Conservation (phyloP, 163 green algal genomes). For the Coccomyxa subellipsoidea region DNA sequence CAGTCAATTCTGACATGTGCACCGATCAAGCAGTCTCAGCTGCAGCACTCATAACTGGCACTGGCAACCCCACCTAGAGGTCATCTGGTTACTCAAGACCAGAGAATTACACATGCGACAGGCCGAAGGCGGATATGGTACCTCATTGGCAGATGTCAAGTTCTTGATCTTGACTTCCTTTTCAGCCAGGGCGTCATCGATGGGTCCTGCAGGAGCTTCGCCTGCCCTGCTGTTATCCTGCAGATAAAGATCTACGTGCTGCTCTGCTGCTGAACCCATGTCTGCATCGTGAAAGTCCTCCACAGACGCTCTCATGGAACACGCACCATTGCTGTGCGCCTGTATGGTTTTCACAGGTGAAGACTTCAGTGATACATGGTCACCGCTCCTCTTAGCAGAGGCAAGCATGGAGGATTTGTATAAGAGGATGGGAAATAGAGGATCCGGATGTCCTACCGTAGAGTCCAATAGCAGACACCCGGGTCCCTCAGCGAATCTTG, state of each 20-base stretch:
- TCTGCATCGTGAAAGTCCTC: not conserved
- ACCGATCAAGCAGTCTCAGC: not conserved
- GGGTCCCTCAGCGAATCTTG: not conserved
- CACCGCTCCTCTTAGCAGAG: too few relatives aligned
- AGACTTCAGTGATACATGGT: too few relatives aligned
- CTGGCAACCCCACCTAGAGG: too few relatives aligned
- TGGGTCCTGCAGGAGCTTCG: not conserved
- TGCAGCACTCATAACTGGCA: not conserved
- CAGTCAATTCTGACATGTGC: too few relatives aligned
- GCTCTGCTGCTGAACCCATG: not conserved
- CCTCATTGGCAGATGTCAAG: constrained; percentile 3
- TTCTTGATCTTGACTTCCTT: not conserved
- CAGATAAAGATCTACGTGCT: not conserved
- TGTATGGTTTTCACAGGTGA: too few relatives aligned
- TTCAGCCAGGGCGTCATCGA: not conserved
- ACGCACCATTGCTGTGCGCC: not conserved
- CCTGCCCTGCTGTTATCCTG: not conserved
- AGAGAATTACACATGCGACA: too few relatives aligned
- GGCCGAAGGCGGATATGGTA: not conserved
- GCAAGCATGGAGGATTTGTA: not conserved
- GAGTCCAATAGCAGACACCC: not conserved
- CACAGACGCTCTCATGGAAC: not conserved
- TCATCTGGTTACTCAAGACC: too few relatives aligned
- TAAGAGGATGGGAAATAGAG: not conserved
- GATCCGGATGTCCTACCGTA: not conserved